Evolutionary conservation across 495 filamentous ascomycete species (phyloP), one percentile per base, ranked within the genome.

Genomic region (Oidiodendron maius): DNA sequence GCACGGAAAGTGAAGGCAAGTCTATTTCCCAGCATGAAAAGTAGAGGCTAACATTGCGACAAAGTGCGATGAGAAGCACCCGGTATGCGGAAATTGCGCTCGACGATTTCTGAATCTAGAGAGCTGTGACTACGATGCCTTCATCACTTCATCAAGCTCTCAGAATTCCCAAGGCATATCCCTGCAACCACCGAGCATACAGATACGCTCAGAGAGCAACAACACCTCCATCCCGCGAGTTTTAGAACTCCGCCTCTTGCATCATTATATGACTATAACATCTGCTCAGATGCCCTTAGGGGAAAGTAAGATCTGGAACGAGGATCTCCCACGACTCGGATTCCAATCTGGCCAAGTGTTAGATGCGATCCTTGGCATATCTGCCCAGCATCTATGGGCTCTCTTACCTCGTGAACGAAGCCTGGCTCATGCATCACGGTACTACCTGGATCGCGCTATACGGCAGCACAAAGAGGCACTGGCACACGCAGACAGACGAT

Each of bases 141-240:
- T 53, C 44, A 26, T 48, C 21, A 12, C 40, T 24, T 6, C 38
- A 1, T 8, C 37, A 11, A 18, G 10, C 6, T 18, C 28, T 32
- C 28, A 41, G 24, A 38, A 24, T 20, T 12, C 18, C 13, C 12
- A 34, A 37, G 13, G 25, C 12, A 69, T 55, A 65, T 75, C 34
- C 63, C 71, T 48, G n/a, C 12, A 3, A 30, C 18, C 40, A 2
- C 15, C 28, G 13, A 24, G 26, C 15, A 68, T 76, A 24, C 2
- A 2, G 10, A 22, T 38, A 15, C 45, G 32, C 15, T 11, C 25
- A 3, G 34, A 35, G 21, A 32, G 26, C 11, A 44, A 38, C 17
- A 8, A 8, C 13, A 30, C 30, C 20, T 12, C 23, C 6, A 22
- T 5, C 66, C 68, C 18, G 61, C 16, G 30, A 12, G 4, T 48